phyloP scores from a whole-genome alignment of 129 eudicot genomes.

The Calendula officinalis region DNA sequence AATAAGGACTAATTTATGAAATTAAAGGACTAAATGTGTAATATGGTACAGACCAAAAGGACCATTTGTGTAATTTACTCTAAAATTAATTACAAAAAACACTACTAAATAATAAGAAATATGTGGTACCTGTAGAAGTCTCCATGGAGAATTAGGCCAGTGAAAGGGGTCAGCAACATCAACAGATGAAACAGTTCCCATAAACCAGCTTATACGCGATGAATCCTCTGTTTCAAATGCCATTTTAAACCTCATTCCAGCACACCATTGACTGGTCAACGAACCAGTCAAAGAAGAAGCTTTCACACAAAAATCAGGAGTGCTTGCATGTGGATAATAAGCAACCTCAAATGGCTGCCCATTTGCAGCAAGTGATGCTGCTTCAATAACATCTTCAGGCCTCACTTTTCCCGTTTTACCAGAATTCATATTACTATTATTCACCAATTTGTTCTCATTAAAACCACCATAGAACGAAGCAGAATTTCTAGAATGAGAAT shows the following conservation, averaged over 20 bases:
- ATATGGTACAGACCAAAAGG: too few species aligned
- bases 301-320: slow-evolving; percentile 80
- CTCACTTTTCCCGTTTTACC: slow-evolving; percentile 58
- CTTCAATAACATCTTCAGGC: slow-evolving; percentile 68
- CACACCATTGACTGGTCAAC: slow-evolving; percentile 66
- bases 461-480: slow-evolving; percentile 45
- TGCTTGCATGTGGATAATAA: slow-evolving; percentile 76
- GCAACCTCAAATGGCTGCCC: slow-evolving; percentile 79
- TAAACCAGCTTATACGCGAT: slow-evolving; percentile 81
- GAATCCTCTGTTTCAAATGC: slow-evolving; percentile 89
- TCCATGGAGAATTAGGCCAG: slow-evolving; percentile 93
- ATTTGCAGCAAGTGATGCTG: slow-evolving; percentile 65
- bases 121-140: slow-evolving; percentile 68
- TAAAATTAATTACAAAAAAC: too few species aligned
- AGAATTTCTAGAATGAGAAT: slow-evolving; percentile 45
- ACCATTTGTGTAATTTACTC: too few species aligned
- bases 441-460: slow-evolving; percentile 54
- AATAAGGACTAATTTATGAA: too few species aligned
- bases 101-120: background rate
- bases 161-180: slow-evolving; percentile 65
- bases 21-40: too few species aligned
- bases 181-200: slow-evolving; percentile 73
- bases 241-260: slow-evolving; percentile 92
- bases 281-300: slow-evolving; percentile 66
- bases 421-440: slow-evolving; percentile 31